These are phyloP conservation scores for Baudoinia panamericana DNA, from an alignment of 495 filamentous ascomycete genomes.

Conservation along the genomic window DNA sequence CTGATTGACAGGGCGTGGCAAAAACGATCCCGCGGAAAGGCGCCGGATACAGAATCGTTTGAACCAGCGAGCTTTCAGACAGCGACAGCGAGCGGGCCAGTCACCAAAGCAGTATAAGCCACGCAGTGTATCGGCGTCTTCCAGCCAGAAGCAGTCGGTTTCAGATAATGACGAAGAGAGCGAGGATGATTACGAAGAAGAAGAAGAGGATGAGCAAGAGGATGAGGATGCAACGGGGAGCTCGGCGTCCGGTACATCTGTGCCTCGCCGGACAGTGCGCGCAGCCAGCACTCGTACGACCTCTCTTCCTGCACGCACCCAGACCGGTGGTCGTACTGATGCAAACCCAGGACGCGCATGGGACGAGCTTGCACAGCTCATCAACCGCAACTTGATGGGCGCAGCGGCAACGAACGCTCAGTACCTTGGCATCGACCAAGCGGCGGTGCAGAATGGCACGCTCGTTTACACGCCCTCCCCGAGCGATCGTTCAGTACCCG, in stretches of 20 bases:
- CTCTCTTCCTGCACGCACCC: constrained; percentile 1
- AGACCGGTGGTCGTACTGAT: background rate
- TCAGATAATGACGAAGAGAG: background rate
- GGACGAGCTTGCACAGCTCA: constrained; percentile 15
- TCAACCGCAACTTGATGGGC: constrained; percentile 15
- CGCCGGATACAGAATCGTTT: constrained; percentile 18
- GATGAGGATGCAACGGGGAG: constrained; percentile 1
- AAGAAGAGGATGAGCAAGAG: constrained; percentile 3
- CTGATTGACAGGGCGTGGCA: constrained; percentile 14
- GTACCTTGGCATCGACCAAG: constrained; percentile 5
- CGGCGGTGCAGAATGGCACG: constrained; percentile 4
- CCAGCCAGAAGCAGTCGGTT: background rate
- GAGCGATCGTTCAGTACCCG: constrained; percentile 1
- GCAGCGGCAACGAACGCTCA: constrained; percentile 8
- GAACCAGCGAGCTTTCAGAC: constrained; percentile 16
- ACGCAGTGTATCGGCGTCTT: constrained; percentile 3
- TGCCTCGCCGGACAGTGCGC: no score
- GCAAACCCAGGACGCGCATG: constrained; percentile 1
- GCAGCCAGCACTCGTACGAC: no score
- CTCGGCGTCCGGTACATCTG: background rate
- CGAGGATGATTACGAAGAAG: background rate
- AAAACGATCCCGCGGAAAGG: constrained; percentile 15
- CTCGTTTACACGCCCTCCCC: constrained; percentile 4
- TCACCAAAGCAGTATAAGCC: constrained; percentile 16
- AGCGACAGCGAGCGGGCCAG: constrained; percentile 14